Conservation (phyloP, 352 stramenopile species). For the Globisporangium paddicum region DNA sequence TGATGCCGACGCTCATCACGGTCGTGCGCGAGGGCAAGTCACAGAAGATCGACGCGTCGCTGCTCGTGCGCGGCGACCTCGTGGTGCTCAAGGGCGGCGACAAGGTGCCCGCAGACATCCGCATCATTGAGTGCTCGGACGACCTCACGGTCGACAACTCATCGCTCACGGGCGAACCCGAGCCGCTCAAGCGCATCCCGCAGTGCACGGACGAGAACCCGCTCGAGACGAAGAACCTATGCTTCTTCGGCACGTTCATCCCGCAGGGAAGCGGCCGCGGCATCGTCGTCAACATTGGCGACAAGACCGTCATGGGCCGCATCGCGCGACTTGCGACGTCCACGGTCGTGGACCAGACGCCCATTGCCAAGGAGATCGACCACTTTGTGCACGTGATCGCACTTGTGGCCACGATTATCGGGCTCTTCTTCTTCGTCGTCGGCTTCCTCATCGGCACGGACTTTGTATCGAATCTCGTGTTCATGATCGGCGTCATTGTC, state of each 20-base stretch:
- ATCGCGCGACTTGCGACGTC: constrained; percentile 65
- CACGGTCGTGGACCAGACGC: constrained; percentile 41
- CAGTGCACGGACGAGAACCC: constrained; percentile 75
- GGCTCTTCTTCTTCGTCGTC: constrained; percentile 57
- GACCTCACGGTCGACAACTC: constrained; percentile 90
- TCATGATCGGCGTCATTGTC: constrained; percentile 96
- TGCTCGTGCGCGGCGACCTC: constrained; percentile 87
- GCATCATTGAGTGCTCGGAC: constrained; percentile 92
- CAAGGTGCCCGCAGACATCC: constrained; percentile 94
- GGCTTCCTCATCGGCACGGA: constrained; percentile 47
- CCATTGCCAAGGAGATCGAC: constrained; percentile 61
- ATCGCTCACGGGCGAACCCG: constrained; percentile 80
- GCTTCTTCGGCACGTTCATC: constrained; percentile 80
- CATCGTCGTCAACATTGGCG: constrained; percentile 61
- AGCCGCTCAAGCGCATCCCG: constrained; percentile 81
- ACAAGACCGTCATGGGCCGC: constrained; percentile 82
- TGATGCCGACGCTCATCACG: constrained; percentile 77
- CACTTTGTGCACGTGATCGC: constrained; percentile 71
- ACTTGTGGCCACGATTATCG: constrained; percentile 47
- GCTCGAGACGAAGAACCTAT: constrained; percentile 80
- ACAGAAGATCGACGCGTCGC: constrained; percentile 65
- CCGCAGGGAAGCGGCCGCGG: constrained; percentile 63
- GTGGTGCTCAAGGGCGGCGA: constrained; percentile 87
- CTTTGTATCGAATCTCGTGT: constrained; percentile 81
- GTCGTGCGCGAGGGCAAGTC: constrained; percentile 77